Evolutionary conservation across 2,329 filamentous ascomycete genomes (phyloP).

Genomic region (Ceratocystis variospora): DNA sequence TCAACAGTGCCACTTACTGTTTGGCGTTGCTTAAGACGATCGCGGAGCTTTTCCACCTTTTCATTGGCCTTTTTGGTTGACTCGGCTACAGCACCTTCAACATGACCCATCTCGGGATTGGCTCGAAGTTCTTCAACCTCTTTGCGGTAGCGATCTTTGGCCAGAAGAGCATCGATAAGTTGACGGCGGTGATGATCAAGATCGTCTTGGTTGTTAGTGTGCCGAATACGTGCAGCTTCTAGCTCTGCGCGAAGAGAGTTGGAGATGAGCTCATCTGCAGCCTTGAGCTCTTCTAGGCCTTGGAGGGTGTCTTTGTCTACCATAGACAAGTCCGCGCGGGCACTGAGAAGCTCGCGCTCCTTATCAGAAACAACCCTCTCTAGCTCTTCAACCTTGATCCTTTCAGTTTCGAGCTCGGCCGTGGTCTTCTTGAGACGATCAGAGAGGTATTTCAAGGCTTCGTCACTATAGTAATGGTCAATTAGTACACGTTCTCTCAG

Average conservation of each 20-base stretch:
- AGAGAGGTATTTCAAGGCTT: constrained; percentile 26
- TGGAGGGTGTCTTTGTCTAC: constrained; percentile 41
- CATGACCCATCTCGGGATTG: constrained; percentile 27
- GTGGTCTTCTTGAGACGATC: constrained; percentile 31
- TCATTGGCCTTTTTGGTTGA: constrained; percentile 33
- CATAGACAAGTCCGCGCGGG: constrained; percentile 40
- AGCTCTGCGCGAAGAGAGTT: constrained; percentile 46
- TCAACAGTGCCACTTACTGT: constrained; percentile 36
- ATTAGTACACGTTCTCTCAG: neutral
- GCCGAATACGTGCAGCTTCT: constrained; percentile 39
- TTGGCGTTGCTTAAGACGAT: constrained; percentile 41
- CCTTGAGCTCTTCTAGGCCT: constrained; percentile 45
- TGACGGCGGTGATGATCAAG: constrained; percentile 45
- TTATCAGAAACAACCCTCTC: constrained; percentile 38
- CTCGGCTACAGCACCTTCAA: constrained; percentile 25
- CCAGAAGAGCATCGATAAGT: constrained; percentile 44
- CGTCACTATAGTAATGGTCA: constrained; percentile 14
- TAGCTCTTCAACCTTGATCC: constrained; percentile 32
- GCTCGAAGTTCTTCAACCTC: constrained; percentile 34
- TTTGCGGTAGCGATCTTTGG: constrained; percentile 46
- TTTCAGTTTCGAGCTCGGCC: constrained; percentile 36
- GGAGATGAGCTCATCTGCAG: constrained; percentile 44
- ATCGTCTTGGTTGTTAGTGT: constrained; percentile 36
- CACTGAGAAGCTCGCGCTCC: constrained; percentile 41
- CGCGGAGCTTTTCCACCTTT: constrained; percentile 45